A percentile compares a stretch with the other conserved stretches of the same genome.
Conservation (phyloP, 306 rosid species). For the Corylus americana region DNA sequence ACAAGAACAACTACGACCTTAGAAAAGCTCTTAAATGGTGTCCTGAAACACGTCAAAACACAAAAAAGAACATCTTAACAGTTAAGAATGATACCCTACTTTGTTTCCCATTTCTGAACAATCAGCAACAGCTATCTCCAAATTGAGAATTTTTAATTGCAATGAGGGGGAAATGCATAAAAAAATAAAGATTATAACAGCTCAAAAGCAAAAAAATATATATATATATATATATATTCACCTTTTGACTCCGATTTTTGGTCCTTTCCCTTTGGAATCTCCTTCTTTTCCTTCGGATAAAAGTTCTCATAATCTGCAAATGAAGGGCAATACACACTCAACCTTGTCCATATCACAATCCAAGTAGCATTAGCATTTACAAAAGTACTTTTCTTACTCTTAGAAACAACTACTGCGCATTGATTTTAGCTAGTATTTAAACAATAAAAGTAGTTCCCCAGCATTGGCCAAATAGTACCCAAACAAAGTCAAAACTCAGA, state of each 20-base stretch:
- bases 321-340: constrained; percentile 11
- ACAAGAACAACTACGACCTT: not conserved
- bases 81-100: not conserved
- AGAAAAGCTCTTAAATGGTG: not conserved
- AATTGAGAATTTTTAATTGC: not conserved
- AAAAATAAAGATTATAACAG: not conserved
- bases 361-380: not conserved
- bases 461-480: not conserved
- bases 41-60: not conserved
- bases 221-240: constrained; percentile 15
- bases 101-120: constrained; percentile 1
- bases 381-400: not conserved
- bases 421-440: not conserved
- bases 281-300: constrained; percentile 89
- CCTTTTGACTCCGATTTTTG: constrained; percentile 85
- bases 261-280: constrained; percentile 65
- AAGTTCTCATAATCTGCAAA: constrained; percentile 83
- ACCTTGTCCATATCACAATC: not conserved
- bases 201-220: not conserved
- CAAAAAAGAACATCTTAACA: not conserved
- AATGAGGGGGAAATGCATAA: not conserved
- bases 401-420: constrained; percentile 4
- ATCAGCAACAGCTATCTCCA: constrained; percentile 4
- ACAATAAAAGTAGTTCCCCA: constrained; percentile 1
- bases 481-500: not conserved